Percentiles rank a stretch among this genome's conserved stretches.
These are phyloP conservation scores for Acanthamoeba rhysodes DNA, from an alignment of 208 protist species.

Conservation along the genomic window DNA sequence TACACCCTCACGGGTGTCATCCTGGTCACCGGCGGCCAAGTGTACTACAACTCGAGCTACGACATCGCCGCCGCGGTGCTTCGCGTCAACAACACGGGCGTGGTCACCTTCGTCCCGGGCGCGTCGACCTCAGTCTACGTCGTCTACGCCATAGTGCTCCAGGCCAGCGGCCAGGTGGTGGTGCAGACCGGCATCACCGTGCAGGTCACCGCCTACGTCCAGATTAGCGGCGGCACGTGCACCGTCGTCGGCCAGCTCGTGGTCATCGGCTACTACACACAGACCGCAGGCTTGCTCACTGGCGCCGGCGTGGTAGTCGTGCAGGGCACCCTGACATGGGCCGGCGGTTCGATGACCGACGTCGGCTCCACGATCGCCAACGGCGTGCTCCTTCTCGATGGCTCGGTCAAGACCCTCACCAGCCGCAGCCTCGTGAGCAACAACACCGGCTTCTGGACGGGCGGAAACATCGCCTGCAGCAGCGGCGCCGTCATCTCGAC, in stretches of 20 bases:
- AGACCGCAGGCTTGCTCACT: constrained; percentile 44
- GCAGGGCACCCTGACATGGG: constrained; percentile 67
- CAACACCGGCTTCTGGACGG: constrained; percentile 38
- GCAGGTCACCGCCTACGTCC: not conserved
- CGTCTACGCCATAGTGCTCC: constrained; percentile 23
- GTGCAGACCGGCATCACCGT: constrained; percentile 20
- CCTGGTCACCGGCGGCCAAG: not conserved
- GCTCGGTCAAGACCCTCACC: constrained; percentile 39
- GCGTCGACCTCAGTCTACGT: not conserved
- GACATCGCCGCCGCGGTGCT: not conserved
- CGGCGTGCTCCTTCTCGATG: constrained; percentile 44
- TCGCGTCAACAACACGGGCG: not conserved
- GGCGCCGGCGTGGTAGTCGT: constrained; percentile 41
- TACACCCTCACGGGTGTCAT: not conserved
- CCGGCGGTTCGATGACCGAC: constrained; percentile 30
- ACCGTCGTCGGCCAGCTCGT: constrained; percentile 13
- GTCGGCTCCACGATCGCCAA: constrained; percentile 32
- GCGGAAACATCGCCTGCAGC: constrained; percentile 28
- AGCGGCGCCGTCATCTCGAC: not conserved
- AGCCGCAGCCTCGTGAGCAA: constrained; percentile 3
- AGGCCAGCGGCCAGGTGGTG: not conserved
- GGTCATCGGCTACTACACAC: constrained; percentile 13
- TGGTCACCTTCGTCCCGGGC: constrained; percentile 11
- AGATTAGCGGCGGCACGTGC: constrained; percentile 52
- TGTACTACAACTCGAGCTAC: constrained; percentile 15